Conservation (phyloP, 768 basidiomycete species). For the Termitomyces sp. region DNA sequence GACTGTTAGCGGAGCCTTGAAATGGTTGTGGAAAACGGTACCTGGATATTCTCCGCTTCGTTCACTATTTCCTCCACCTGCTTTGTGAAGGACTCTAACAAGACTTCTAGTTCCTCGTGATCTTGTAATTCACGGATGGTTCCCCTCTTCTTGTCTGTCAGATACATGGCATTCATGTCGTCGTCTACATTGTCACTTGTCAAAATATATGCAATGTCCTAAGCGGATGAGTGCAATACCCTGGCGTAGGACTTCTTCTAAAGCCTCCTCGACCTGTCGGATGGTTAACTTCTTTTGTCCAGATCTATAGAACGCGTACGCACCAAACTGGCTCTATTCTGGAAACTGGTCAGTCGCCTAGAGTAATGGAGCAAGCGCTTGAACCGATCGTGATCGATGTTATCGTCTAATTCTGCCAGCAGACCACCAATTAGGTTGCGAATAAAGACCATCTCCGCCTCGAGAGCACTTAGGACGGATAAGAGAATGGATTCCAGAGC, state of each 20-base stretch:
- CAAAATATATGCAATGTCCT: not conserved
- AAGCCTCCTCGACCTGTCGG: constrained; percentile 74
- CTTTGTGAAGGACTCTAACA: constrained; percentile 93
- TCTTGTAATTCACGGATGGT: constrained; percentile 60
- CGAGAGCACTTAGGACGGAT: constrained; percentile 87
- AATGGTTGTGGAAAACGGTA: constrained; percentile 24
- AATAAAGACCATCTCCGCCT: constrained; percentile 95
- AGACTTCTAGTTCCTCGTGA: constrained; percentile 89
- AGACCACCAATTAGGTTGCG: constrained; percentile 87
- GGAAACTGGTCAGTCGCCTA: constrained; percentile 80
- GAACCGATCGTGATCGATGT: constrained; percentile 93
- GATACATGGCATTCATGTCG: constrained; percentile 92
- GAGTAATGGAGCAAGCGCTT: constrained; percentile 91
- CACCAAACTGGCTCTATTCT: constrained; percentile 85
- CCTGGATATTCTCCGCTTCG: constrained; percentile 85
- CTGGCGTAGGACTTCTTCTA: constrained; percentile 89
- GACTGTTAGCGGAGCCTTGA: not conserved
- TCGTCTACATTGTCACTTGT: constrained; percentile 56
- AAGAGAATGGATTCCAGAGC: constrained; percentile 91
- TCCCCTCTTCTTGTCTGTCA: constrained; percentile 76
- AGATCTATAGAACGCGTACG: constrained; percentile 10
- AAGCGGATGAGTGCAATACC: constrained; percentile 35
- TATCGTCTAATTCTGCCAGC: constrained; percentile 89
- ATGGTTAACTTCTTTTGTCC: not conserved
- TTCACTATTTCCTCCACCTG: constrained; percentile 97